Base-by-base conservation (phyloP, 345 rosid species). In the Salix koriyanagi region DNA sequence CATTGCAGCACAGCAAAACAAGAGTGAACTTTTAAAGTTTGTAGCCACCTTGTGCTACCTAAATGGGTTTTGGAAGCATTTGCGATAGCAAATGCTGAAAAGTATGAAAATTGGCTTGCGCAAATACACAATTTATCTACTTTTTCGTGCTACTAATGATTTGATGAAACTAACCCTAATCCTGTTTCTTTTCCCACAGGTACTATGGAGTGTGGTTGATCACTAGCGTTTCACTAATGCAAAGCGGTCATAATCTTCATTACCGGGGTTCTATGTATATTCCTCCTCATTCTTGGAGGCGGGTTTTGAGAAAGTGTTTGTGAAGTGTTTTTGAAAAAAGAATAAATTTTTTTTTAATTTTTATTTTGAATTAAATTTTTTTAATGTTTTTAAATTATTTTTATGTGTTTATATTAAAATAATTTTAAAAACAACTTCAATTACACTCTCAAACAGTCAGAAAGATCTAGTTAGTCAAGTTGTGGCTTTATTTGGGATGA, bases 31-130 rank as follows among this genome's bases (percentile, higher is more conserved):
- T 60, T 25, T 87, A 81, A 88, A 73, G 83, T 75, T 61, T 46
- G 76, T 91, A 71, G 74, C 91, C 15, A 73, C 89, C 69, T 78
- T 96, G 67, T 86, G 98, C 85, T 96, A 93, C 95, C 97, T 12
- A 86, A 87, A 83, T 96, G 99, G 98, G 97, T 97, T 76, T 70
- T 93, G 82, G 83, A 91, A 68, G 99, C 95, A 77, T 91, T 93
- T 79, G 97, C 91, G 46, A 83, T 90, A 69, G 89, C 95, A 72
- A 92, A 92, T 77, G 97, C 97, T 50, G 82, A 91, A 80, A 92
- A 87, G 99, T 96, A 77, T 6, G 56, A 28, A 56, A 8, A 21
- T 56, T 16, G 16, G 19, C 26, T 69, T 64, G 18, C 50, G 4
- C 62, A 71, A 70, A 71, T 54, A 1, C 26, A 6, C 11, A 54